These are phyloP conservation scores for Stellera chamaejasme DNA, from an alignment of 345 rosid genomes.

Conservation along the genomic window DNA sequence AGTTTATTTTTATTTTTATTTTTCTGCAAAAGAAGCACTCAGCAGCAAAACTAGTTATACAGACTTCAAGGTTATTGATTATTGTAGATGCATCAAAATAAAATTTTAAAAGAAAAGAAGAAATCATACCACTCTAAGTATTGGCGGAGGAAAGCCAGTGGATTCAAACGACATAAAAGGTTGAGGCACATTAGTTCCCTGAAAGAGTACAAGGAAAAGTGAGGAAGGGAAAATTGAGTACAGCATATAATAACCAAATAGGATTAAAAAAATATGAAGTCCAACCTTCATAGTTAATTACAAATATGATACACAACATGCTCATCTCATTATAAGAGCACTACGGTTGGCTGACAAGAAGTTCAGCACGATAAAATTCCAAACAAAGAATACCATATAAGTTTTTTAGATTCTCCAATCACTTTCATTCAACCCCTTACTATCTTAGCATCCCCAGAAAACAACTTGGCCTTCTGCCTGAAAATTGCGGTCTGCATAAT, in stretches of 20 bases:
- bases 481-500: too few species aligned
- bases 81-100: not conserved
- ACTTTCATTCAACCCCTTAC: too few species aligned
- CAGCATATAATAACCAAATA: not conserved
- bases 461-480: too few species aligned
- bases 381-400: too few species aligned
- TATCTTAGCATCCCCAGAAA: too few species aligned
- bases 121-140: constrained; percentile 75
- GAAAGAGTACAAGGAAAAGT: not conserved
- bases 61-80: not conserved
- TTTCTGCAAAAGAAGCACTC: constrained; percentile 11
- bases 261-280: too few species aligned
- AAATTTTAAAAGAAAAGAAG: constrained; percentile 3
- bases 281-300: too few species aligned
- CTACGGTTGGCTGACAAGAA: too few species aligned
- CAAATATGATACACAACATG: too few species aligned
- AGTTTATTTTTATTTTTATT: constrained; percentile 13
- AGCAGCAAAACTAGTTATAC: not conserved
- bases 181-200: constrained; percentile 75
- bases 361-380: too few species aligned
- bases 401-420: too few species aligned
- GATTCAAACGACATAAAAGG: constrained; percentile 68
- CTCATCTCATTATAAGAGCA: too few species aligned
- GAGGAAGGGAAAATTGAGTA: not conserved
- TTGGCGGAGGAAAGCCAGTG: constrained; percentile 74